These are phyloP conservation scores for Apiotrichum brassicae DNA, from an alignment of 1,284 basidiomycete genomes.

Conservation along the genomic window DNA sequence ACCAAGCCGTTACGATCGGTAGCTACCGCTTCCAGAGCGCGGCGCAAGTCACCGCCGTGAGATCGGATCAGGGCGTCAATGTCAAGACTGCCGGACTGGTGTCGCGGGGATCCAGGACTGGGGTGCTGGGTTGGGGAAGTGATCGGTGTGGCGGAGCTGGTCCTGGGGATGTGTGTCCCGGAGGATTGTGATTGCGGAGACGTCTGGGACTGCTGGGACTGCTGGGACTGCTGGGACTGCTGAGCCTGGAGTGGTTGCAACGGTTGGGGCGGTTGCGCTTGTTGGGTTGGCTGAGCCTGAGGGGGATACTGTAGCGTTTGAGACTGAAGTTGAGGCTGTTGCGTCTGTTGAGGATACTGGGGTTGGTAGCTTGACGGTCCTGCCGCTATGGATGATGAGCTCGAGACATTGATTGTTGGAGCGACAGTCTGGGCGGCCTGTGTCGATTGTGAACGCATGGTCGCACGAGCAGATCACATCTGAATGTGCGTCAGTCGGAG, in stretches of 20 bases:
- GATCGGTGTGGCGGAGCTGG: background rate
- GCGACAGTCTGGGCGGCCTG: background rate
- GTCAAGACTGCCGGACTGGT: slow-evolving; percentile 24
- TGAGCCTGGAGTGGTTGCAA: no score
- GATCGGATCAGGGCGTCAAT: slow-evolving; percentile 27
- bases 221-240: background rate
- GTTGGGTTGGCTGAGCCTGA: no score
- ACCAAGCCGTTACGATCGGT: slow-evolving; percentile 66
- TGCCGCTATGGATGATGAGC: background rate
- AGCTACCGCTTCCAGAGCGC: slow-evolving; percentile 66
- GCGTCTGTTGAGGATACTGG: no score
- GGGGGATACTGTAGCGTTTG: no score
- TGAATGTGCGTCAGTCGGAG: no score
- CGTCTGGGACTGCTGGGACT: no score
- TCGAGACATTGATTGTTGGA: background rate
- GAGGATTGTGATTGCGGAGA: no score
- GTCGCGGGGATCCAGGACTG: slow-evolving; percentile 23
- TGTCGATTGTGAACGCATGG: background rate
- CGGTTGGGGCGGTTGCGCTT: no score
- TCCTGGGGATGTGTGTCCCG: background rate
- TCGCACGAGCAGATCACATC: background rate
- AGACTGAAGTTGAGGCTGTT: no score
- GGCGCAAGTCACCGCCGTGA: slow-evolving; percentile 47
- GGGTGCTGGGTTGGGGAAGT: slow-evolving; percentile 7
- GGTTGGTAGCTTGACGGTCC: no score